Evolutionary conservation across 225 moss, liverwort and hornwort species (phyloP), one percentile per base, ranked within the genome.

Genomic region (Sphagnum contortum): DNA sequence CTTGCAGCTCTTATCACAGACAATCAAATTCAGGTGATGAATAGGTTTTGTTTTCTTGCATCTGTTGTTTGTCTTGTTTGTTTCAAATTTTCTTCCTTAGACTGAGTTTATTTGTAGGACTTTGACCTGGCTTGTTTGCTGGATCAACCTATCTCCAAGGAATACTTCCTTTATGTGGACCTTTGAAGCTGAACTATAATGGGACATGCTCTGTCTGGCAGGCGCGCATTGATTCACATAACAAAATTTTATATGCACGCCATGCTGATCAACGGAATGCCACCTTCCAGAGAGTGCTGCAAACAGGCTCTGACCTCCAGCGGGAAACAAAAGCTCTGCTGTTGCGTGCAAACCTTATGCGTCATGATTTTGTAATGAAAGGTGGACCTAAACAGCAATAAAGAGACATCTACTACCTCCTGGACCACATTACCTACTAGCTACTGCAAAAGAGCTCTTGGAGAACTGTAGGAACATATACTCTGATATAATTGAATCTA

Each of bases 141-240:
- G 29, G 29, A 29, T 29, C 29, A 29, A 29, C 29, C 29, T 29
- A 29, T 29, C 29, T 29, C 29, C 29, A 29, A 29, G 29, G 29
- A 1, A 29, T 29, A 29, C 29, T 29, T 29, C 29, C 29, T 29
- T 0, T 29, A 29, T 1, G 1, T 29, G 29, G 29, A 29, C 29
- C 29, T 29, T 29, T 29, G 29, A 29, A 29, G 29, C 29, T 29
- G 29, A 29, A 29, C 29, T 29, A 29, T 29, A 29, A 29, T 29
- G 29, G 29, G 29, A 29, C 29, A 29, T 59, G 44, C 13, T 63
- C 54, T 45, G 52, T 75, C 48, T 66, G 71, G 3, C 81, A 98
- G 96, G 96, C 96, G 45, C 90, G 96, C 67, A 96, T 96, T 57
- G 98, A 99, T 71, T 99, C 98, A 48, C 98, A 99, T 73, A 99